Evolutionary conservation across 2,329 filamentous ascomycete genomes (phyloP).

Genomic region (Penicillium rolfsii): DNA sequence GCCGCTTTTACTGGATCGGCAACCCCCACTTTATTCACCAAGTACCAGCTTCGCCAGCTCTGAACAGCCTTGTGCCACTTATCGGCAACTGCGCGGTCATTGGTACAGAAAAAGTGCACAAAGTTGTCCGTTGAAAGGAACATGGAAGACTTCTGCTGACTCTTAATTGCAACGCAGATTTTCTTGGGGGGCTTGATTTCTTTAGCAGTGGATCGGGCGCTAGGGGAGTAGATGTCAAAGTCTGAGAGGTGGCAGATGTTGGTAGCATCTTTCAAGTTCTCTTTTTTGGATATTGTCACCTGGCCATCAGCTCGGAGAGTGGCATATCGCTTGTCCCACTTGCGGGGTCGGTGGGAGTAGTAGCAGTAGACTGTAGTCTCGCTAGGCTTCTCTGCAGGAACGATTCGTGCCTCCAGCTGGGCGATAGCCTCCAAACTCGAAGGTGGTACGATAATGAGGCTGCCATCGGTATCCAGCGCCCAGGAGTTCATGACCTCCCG

Average conservation of each 20-base stretch:
- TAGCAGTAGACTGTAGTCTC: conserved; percentile 74
- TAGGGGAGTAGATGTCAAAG: conserved; percentile 87
- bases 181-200: conserved; percentile 82
- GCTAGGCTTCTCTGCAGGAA: conserved; percentile 64
- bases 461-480: conserved; percentile 79
- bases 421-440: conserved; percentile 53
- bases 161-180: conserved; percentile 85
- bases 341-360: conserved; percentile 78
- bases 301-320: conserved; percentile 76
- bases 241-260: conserved; percentile 85
- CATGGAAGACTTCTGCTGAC: conserved; percentile 82
- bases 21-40: conserved; percentile 71
- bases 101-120: conserved; percentile 87
- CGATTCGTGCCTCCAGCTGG: conserved; percentile 65
- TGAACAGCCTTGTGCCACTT: conserved; percentile 74
- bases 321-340: conserved; percentile 85
- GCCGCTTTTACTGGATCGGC: conserved; percentile 30
- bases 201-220: conserved; percentile 67
- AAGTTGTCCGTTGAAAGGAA: conserved; percentile 84
- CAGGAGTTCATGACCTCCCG: conserved; percentile 91
- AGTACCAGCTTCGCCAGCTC: conserved; percentile 87
- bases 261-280: conserved; percentile 66
- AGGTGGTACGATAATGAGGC: conserved; percentile 67
- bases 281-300: conserved; percentile 70
- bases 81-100: conserved; percentile 68